Conservation (phyloP, 2,329 filamentous ascomycete species). For the Lojkania enalia region DNA sequence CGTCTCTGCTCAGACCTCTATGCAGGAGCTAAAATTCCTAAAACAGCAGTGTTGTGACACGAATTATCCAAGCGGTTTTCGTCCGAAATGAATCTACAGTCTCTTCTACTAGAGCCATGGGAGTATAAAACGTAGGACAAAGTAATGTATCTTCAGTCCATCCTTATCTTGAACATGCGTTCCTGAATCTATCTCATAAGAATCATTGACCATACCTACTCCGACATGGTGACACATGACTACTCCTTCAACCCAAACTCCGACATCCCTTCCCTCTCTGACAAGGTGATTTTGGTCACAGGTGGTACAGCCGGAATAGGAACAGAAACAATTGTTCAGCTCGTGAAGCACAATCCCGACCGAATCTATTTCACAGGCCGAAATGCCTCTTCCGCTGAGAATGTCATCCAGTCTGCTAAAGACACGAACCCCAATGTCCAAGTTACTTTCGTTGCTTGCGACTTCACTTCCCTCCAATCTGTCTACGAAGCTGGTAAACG, state of each 20-base stretch:
- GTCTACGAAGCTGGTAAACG: slow-evolving; percentile 60
- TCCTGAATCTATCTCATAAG: no score
- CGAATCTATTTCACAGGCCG: slow-evolving; percentile 47
- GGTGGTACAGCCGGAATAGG: slow-evolving; percentile 42
- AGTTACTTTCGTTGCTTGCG: slow-evolving; percentile 33
- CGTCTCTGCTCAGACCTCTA: no score
- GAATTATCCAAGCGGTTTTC: no score
- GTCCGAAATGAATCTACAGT: no score
- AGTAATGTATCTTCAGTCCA: no score
- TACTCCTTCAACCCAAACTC: slow-evolving; percentile 1
- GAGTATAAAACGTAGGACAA: no score
- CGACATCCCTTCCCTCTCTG: slow-evolving; percentile 6
- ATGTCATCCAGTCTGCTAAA: slow-evolving; percentile 35
- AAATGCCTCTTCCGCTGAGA: slow-evolving; percentile 33
- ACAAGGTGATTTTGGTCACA: slow-evolving; percentile 9
- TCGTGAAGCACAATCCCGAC: slow-evolving; percentile 45
- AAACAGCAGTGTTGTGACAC: no score
- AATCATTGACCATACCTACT: no score
- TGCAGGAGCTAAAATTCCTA: no score
- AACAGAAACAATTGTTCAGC: slow-evolving; percentile 40
- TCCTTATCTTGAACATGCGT: no score
- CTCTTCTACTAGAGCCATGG: no score
- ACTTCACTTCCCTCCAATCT: slow-evolving; percentile 35
- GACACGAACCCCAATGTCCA: slow-evolving; percentile 23
- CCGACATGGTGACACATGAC: no score